Evolutionary conservation across 2,329 filamentous ascomycete genomes (phyloP), one percentile per base, ranked within the genome.

Genomic region (Cercospora sojina): DNA sequence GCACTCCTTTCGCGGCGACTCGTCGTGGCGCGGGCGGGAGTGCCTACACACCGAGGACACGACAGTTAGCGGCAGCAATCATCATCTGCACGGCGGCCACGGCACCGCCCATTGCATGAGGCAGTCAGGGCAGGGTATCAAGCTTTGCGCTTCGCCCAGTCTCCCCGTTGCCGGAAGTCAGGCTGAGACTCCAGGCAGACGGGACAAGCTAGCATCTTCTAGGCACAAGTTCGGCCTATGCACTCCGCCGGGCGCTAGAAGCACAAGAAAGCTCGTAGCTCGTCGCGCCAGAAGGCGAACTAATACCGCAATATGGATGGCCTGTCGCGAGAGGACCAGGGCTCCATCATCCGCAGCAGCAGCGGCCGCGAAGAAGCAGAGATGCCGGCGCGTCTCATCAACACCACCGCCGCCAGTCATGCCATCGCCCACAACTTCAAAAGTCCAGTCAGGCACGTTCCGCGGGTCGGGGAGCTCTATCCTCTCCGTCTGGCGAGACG

Each of bases 241-340:
- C 31, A 35, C 59, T 62, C 59, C 29, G 60, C 29, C 20, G 32
- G 60, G 47, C 60, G 60, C 60, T 62, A 62, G 60, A 62, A 62
- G 60, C 29, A 61, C 49, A 23, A 25, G 25, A 62, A 27, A 18
- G 41, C 41, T 62, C 41, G 47, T 56, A 38, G 60, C 47, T 25
- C 49, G 47, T 41, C 49, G 49, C 60, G 60, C 60, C 49, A 62
- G 47, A 62, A 62, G 60, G 31, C 49, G 49, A 31, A 27, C 18
- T 55, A 27, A 55, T n/a, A n/a, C 51, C 51, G 51, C 41, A 49
- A 49, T 49, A 31, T 56, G 51, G 13, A 25, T 31, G 51, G 20
- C 51, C 20, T 25, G 51, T 49, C 43, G 43, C 43, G 43, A 13
- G 43, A 49, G 20, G 43, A 23, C 10, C 18, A 23, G 18, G 35